A percentile compares a stretch with the other conserved stretches of the same genome.
Evolutionary conservation across 495 filamentous ascomycete species (phyloP).

Genomic region (Neurospora tetrasperma): DNA sequence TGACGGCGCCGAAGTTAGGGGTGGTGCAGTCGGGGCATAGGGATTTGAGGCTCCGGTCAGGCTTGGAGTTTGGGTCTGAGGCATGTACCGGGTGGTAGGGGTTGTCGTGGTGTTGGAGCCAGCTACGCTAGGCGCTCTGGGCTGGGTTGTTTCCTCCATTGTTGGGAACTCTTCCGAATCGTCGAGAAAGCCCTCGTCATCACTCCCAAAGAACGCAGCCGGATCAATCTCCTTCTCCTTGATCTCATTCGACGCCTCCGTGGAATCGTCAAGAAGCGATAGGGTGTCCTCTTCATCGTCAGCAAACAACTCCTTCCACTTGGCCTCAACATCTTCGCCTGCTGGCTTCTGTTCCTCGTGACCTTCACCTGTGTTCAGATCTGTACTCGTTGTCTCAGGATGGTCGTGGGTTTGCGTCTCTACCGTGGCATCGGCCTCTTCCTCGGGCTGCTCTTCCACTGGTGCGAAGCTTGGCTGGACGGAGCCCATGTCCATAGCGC

Average conservation of each 20-base stretch:
- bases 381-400: background rate
- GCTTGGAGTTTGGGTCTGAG: slow-evolving; percentile 11
- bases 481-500: slow-evolving; percentile 14
- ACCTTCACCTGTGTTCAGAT: background rate
- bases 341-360: slow-evolving; percentile 10
- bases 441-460: slow-evolving; percentile 26
- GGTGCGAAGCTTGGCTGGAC: slow-evolving; percentile 20
- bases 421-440: slow-evolving; percentile 6
- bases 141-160: slow-evolving; percentile 9
- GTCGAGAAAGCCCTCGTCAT: slow-evolving; percentile 65
- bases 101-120: slow-evolving; percentile 3
- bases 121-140: slow-evolving; percentile 4
- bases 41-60: slow-evolving; percentile 5
- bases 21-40: slow-evolving; percentile 17
- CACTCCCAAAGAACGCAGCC: slow-evolving; percentile 53
- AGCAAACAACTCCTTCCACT: slow-evolving; percentile 74
- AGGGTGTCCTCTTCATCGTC: slow-evolving; percentile 70
- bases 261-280: slow-evolving; percentile 34
- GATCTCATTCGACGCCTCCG: slow-evolving; percentile 6
- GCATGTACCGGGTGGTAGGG: slow-evolving; percentile 20
- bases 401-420: slow-evolving; percentile 5
- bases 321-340: slow-evolving; percentile 53
- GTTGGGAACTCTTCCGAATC: slow-evolving; percentile 33
- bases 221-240: slow-evolving; percentile 39
- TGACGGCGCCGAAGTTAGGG: slow-evolving; percentile 19